These are phyloP conservation scores for Paxillus rubicundulus DNA, from an alignment of 768 basidiomycete species.

Conservation along the genomic window DNA sequence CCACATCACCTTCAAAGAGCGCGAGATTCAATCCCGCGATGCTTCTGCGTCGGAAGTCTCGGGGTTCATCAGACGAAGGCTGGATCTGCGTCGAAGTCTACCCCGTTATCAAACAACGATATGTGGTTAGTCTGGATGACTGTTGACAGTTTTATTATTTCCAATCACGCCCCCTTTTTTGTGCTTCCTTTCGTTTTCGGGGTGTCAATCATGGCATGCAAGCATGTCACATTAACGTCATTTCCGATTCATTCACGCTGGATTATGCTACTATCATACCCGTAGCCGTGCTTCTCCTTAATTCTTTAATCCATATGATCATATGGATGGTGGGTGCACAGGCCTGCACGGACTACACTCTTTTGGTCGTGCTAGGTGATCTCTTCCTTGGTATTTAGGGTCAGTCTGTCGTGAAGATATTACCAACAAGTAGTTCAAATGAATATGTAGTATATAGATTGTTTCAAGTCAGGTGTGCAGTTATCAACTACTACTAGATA, in stretches of 20 bases:
- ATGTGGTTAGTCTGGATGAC: conserved; percentile 9
- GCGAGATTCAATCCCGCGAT: conserved; percentile 16
- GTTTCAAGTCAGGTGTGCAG: too few relatives aligned
- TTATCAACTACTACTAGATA: too few relatives aligned
- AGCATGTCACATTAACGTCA: neutral
- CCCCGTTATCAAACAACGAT: conserved; percentile 21
- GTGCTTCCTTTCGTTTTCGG: neutral
- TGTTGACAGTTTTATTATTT: neutral
- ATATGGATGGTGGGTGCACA: neutral
- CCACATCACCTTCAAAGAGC: conserved; percentile 14
- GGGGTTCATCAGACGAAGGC: conserved; percentile 19
- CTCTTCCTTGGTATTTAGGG: too few relatives aligned
- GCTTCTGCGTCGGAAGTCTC: conserved; percentile 17
- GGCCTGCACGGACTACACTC: neutral
- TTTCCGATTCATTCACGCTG: neutral
- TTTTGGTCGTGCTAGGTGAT: neutral
- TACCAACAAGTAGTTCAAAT: too few relatives aligned
- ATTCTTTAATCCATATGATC: neutral
- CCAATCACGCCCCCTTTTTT: neutral
- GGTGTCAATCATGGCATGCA: neutral
- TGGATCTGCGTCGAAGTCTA: conserved; percentile 33
- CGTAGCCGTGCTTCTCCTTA: neutral
- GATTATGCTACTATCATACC: neutral
- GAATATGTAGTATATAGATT: too few relatives aligned
- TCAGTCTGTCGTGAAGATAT: too few relatives aligned